These are phyloP conservation scores for Cordyceps javanica DNA, from an alignment of 2,329 filamentous ascomycete genomes.

Conservation along the genomic window DNA sequence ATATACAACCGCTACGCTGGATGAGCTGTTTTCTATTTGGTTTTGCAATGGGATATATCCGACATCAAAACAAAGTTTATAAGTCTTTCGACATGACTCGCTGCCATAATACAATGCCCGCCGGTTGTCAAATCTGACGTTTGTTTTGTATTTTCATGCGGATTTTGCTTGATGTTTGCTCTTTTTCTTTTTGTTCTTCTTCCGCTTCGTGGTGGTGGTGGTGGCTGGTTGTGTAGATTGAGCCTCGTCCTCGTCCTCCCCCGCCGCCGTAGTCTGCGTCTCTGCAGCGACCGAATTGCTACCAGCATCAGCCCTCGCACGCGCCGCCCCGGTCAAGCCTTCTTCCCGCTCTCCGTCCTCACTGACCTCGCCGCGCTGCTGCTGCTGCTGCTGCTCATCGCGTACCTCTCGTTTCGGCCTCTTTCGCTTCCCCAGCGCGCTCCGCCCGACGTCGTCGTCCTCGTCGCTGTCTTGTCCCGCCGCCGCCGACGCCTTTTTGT, in stretches of 20 bases:
- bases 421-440: slow-evolving; percentile 33
- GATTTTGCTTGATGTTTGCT: slow-evolving; percentile 12
- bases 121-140: no score
- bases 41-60: background rate
- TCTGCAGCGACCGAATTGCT: background rate
- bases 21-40: background rate
- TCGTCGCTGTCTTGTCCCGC: slow-evolving; percentile 24
- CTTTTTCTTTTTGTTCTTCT: slow-evolving; percentile 16
- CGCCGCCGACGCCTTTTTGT: slow-evolving; percentile 1
- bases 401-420: slow-evolving; percentile 20
- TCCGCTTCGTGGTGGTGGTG: slow-evolving; percentile 15
- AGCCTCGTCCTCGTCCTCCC: no score
- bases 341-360: background rate
- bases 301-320: background rate
- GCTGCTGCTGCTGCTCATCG: background rate
- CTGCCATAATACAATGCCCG: background rate
- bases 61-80: background rate
- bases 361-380: background rate
- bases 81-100: background rate
- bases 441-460: slow-evolving; percentile 30
- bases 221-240: background rate
- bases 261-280: background rate
- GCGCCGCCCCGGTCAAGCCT: no score
- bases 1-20: background rate
- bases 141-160: background rate